These are phyloP conservation scores for Phaeodactylum tricornutum DNA, from an alignment of 108 stramenopile species.

Conservation along the genomic window DNA sequence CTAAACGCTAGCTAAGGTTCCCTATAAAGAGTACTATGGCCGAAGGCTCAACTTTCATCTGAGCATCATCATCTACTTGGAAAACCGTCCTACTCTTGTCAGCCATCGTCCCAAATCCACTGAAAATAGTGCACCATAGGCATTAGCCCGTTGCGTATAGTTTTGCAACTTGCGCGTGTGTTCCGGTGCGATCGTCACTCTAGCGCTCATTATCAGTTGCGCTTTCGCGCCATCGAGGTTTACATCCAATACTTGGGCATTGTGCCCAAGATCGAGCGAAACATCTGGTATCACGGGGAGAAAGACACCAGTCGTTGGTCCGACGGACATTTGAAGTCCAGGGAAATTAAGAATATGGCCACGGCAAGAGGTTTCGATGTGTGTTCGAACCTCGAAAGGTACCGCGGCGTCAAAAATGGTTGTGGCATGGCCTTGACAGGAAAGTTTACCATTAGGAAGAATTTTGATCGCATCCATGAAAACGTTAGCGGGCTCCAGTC, in stretches of 20 bases:
- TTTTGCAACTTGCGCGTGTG: constrained; percentile 17
- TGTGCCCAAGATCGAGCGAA: constrained; percentile 39
- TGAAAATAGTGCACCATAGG: constrained; percentile 22
- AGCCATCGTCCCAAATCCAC: constrained; percentile 37
- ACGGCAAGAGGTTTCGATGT: constrained; percentile 16
- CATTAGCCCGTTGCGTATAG: constrained; percentile 17
- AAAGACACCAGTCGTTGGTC: constrained; percentile 22
- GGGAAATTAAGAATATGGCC: constrained; percentile 45
- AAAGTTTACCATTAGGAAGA: constrained; percentile 20
- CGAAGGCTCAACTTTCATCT: too few species aligned
- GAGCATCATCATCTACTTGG: constrained; percentile 1
- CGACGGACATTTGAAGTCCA: constrained; percentile 31
- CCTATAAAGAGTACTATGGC: too few species aligned
- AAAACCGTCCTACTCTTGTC: constrained; percentile 30
- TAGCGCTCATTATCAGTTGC: constrained; percentile 17
- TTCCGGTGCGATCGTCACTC: constrained; percentile 36
- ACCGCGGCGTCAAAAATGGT: constrained; percentile 19
- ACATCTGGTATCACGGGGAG: constrained; percentile 37
- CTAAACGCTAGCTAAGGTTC: too few species aligned
- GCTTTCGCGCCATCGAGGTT: constrained; percentile 18
- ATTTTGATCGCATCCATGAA: not conserved
- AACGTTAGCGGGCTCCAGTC: not conserved
- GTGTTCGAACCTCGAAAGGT: constrained; percentile 35
- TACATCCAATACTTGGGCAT: constrained; percentile 18
- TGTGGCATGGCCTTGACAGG: constrained; percentile 23